These are phyloP conservation scores for Mortierella hygrophila DNA, from an alignment of 192 early-diverging fungal genomes.

Conservation along the genomic window DNA sequence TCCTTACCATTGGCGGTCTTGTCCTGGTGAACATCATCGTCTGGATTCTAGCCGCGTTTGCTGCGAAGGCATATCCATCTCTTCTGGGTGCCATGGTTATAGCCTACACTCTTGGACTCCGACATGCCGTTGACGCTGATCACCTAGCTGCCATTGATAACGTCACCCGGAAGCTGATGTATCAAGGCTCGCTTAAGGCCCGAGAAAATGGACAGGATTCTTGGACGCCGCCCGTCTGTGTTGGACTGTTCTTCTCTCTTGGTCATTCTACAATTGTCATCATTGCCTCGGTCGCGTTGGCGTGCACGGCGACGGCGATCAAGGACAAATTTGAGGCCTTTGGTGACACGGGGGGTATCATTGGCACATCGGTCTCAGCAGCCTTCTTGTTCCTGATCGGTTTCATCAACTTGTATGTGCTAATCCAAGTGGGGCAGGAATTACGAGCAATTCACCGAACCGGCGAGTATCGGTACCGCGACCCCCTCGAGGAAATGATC, in stretches of 20 bases:
- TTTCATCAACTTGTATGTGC: slow-evolving; percentile 61
- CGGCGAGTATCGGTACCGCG: slow-evolving; percentile 20
- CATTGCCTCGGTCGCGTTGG: slow-evolving; percentile 59
- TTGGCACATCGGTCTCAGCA: slow-evolving; percentile 72
- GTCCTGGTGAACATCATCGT: slow-evolving; percentile 55
- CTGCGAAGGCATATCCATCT: slow-evolving; percentile 53
- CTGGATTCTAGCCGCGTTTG: slow-evolving; percentile 57
- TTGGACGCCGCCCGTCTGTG: slow-evolving; percentile 62
- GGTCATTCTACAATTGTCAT: slow-evolving; percentile 82
- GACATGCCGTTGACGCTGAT: slow-evolving; percentile 74
- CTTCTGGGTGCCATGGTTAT: slow-evolving; percentile 60
- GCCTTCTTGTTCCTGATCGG: slow-evolving; percentile 73
- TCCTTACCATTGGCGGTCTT: slow-evolving; percentile 45
- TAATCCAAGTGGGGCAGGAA: slow-evolving; percentile 47
- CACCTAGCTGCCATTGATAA: slow-evolving; percentile 84
- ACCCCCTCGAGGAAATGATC: slow-evolving; percentile 17
- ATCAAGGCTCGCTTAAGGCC: slow-evolving; percentile 5
- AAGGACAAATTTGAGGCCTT: slow-evolving; percentile 59
- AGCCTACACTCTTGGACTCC: slow-evolving; percentile 65
- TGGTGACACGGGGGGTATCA: slow-evolving; percentile 60
- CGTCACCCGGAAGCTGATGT: slow-evolving; percentile 72
- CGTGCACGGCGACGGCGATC: slow-evolving; percentile 60
- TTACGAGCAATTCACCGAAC: slow-evolving; percentile 6
- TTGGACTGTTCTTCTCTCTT: slow-evolving; percentile 77
- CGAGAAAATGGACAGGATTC: not conserved